phyloP scores from a whole-genome alignment of 202 grass and related monocot genomes.

The Tripidium arundinaceum region DNA sequence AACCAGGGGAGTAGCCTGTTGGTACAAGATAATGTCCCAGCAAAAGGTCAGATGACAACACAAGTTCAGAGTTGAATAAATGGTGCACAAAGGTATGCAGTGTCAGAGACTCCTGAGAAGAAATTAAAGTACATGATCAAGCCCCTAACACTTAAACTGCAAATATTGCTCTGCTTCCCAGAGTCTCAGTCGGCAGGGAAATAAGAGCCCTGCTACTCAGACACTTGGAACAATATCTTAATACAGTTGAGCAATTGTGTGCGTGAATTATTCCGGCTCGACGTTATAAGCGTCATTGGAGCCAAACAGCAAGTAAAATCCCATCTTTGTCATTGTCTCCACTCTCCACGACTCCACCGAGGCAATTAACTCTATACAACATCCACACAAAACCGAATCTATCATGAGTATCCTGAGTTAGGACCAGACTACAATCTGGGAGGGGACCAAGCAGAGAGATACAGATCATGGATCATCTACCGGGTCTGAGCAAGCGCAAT shows the following conservation, averaged over 20 bases:
- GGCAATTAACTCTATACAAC: not conserved
- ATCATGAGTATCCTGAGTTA: not conserved
- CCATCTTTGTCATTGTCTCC: not conserved
- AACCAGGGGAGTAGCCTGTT: conserved; percentile 64
- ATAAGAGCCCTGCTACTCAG: not conserved
- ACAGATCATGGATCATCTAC: not conserved
- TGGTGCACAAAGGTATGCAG: not conserved
- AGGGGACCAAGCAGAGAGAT: not conserved
- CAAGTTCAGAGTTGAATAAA: not conserved
- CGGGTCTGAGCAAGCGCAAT: too few relatives aligned
- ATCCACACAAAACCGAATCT: not conserved
- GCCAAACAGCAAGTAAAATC: not conserved
- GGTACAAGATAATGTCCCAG: conserved; percentile 1
- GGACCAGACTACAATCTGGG: not conserved
- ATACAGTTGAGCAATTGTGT: not conserved
- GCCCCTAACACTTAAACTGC: not conserved
- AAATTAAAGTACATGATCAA: not conserved
- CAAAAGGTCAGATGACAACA: not conserved
- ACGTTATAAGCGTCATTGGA: not conserved
- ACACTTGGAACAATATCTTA: not conserved
- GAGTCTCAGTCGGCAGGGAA: not conserved
- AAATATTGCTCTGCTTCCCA: not conserved
- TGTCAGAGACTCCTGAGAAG: not conserved
- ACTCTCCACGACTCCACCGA: not conserved
- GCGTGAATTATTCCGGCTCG: not conserved